Evolutionary conservation across 345 rosid genomes (phyloP).

Genomic region (Eucalyptus rudis): DNA sequence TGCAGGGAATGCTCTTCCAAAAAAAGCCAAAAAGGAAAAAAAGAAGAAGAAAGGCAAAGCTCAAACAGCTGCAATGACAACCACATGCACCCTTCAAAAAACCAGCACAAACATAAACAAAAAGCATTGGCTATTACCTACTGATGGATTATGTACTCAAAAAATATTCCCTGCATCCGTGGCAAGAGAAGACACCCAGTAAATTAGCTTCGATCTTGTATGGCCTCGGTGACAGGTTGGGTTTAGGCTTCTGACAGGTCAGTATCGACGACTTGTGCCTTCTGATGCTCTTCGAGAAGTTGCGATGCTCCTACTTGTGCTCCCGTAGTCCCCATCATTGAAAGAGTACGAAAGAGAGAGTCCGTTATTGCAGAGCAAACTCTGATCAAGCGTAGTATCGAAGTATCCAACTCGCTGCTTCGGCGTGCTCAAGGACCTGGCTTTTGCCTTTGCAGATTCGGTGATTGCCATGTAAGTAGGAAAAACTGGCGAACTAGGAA

Average conservation of each 20-base stretch:
- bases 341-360: slow-evolving; percentile 30
- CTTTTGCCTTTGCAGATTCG: slow-evolving; percentile 63
- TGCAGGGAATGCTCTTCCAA: background rate
- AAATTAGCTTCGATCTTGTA: background rate
- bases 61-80: background rate
- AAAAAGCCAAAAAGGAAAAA: background rate
- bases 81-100: background rate
- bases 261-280: background rate
- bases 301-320: slow-evolving; percentile 5
- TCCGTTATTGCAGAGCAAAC: slow-evolving; percentile 9
- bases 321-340: slow-evolving; percentile 22
- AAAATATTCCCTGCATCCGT: background rate
- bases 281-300: background rate
- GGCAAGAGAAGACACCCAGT: background rate
- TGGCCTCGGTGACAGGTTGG: background rate
- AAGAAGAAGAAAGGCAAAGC: background rate
- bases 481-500: slow-evolving; percentile 32
- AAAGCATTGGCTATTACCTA: background rate
- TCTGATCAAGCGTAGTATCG: slow-evolving; percentile 24
- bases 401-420: slow-evolving; percentile 35
- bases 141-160: background rate
- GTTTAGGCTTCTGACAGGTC: background rate
- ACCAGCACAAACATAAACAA: background rate
- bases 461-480: slow-evolving; percentile 67
- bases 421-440: slow-evolving; percentile 76